Evolutionary conservation across 305 asterid genomes (phyloP), one percentile per base, ranked within the genome.

Genomic region (Fraxinus sp.): DNA sequence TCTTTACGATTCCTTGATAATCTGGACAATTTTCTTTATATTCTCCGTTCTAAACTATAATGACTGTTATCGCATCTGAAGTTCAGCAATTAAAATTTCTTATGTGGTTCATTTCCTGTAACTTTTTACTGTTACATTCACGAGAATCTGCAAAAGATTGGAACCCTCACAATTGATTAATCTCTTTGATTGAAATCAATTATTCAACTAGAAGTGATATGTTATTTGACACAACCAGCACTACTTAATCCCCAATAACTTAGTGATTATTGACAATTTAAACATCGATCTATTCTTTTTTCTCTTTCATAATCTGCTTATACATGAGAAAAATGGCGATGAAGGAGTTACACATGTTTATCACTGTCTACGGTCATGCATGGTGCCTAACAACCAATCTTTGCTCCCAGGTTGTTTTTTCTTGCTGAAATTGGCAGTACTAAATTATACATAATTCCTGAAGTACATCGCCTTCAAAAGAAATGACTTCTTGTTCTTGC

Each of bases 31-130:
- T 73, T 18, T 75, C 20, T 14, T 73, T 57, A 24, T 43, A 59
- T 82, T 43, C 33, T 32, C 18, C 6, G 8, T 73, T 81, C 26
- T 73, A 16, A 10, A 35, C 70, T 6, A 32, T 32, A 20, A 7
- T 77, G 73, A 74, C 49, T 84, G 59, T 28, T 11, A n/a, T 46
- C 36, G 26, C 28, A 55, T 33, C n/a, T 79, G 75, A 62, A 57
- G 7, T 37, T 80, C 79, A n/a, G n/a, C 13, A 22, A 24, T 18
- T 35, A 59, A 1, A 16, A 24, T 39, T 64, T 62, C 28, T 77
- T 13, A 46, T 4, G 57, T 8, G 80, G 64, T 22, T 78, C 20
- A 28, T 77, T 71, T 49, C 20, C 36, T 39, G 72, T 18, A 16
- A 33, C 24, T 5, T 71, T 32, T 71, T 70, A 32, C 36, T 13